phyloP scores from a whole-genome alignment of 495 filamentous ascomycete genomes.

The Penicillium parvum region DNA sequence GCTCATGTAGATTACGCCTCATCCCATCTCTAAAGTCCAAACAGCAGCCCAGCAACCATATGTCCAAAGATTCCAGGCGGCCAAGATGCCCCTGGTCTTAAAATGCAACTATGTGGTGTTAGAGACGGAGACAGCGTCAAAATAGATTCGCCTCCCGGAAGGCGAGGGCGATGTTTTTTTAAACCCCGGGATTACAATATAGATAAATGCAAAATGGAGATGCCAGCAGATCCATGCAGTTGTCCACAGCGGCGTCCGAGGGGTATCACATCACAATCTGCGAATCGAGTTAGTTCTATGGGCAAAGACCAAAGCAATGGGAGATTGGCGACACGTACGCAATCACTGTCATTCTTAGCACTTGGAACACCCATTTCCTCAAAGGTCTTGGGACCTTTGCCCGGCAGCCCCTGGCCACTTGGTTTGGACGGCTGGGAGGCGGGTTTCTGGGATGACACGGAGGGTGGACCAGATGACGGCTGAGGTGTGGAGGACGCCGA shows the following conservation, averaged over 20 bases:
- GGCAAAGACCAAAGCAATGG: not conserved
- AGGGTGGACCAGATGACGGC: conserved; percentile 21
- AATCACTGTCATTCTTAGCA: conserved; percentile 76
- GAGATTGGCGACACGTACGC: conserved; percentile 60
- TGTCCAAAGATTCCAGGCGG: conserved; percentile 21
- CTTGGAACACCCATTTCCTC: conserved; percentile 94
- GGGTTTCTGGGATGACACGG: conserved; percentile 28
- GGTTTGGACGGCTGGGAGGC: conserved; percentile 24
- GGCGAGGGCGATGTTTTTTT: conserved; percentile 11
- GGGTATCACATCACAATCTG: conserved; percentile 63
- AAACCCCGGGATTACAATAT: conserved; percentile 16
- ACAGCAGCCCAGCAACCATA: conserved; percentile 18
- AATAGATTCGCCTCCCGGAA: conserved; percentile 13
- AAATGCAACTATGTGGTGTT: conserved; percentile 23
- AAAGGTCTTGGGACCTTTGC: conserved; percentile 91
- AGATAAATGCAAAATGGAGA: conserved; percentile 12
- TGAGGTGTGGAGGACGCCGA: conserved; percentile 32
- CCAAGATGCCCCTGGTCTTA: conserved; percentile 17
- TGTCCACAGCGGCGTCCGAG: conserved; percentile 8
- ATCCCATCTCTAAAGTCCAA: conserved; percentile 19
- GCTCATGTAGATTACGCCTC: conserved; percentile 16
- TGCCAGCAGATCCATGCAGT: conserved; percentile 10
- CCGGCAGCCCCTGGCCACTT: conserved; percentile 46
- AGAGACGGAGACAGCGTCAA: not conserved
- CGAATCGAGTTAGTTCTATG: conserved; percentile 21